A percentile compares a stretch with the other conserved stretches of the same genome.
Evolutionary conservation across 768 basidiomycete species (phyloP).

Genomic region (Mycena indigotica): DNA sequence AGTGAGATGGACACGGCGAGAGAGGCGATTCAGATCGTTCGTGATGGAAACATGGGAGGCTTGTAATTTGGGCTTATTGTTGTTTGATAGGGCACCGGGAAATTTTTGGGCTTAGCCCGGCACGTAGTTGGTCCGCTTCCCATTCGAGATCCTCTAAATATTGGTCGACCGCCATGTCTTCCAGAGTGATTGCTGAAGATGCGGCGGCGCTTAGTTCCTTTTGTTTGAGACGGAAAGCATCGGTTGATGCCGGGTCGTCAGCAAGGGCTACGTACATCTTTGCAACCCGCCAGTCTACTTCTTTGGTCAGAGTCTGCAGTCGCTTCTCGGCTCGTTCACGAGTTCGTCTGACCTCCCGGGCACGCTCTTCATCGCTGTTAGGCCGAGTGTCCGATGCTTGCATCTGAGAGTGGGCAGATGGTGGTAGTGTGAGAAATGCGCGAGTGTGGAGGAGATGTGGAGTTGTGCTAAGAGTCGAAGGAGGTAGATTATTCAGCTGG

Average conservation of each 20-base stretch:
- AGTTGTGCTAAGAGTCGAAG: constrained; percentile 65
- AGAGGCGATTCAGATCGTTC: constrained; percentile 42
- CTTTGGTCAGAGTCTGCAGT: constrained; percentile 67
- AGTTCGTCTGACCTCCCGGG: constrained; percentile 44
- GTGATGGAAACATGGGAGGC: constrained; percentile 11
- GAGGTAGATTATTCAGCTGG: constrained; percentile 65
- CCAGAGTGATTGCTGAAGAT: constrained; percentile 34
- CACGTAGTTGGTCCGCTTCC: constrained; percentile 48
- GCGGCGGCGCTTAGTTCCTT: constrained; percentile 36
- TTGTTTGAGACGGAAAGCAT: constrained; percentile 24
- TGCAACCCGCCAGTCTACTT: constrained; percentile 66
- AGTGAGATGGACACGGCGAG: constrained; percentile 41
- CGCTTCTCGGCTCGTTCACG: constrained; percentile 61
- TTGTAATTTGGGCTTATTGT: background rate
- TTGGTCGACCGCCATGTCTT: constrained; percentile 53
- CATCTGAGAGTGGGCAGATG: constrained; percentile 35
- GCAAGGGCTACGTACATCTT: constrained; percentile 72
- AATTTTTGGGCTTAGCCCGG: constrained; percentile 26
- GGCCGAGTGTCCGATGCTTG: constrained; percentile 22
- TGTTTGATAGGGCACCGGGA: constrained; percentile 15
- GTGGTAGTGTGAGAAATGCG: constrained; percentile 55
- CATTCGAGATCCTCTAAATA: constrained; percentile 75
- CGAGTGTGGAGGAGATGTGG: constrained; percentile 78
- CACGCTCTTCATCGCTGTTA: constrained; percentile 33
- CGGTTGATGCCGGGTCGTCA: constrained; percentile 40